A percentile compares a stretch with the other conserved stretches of the same genome.
Conservation (phyloP, 2,329 filamentous ascomycete species). For the Penicillium sp. region DNA sequence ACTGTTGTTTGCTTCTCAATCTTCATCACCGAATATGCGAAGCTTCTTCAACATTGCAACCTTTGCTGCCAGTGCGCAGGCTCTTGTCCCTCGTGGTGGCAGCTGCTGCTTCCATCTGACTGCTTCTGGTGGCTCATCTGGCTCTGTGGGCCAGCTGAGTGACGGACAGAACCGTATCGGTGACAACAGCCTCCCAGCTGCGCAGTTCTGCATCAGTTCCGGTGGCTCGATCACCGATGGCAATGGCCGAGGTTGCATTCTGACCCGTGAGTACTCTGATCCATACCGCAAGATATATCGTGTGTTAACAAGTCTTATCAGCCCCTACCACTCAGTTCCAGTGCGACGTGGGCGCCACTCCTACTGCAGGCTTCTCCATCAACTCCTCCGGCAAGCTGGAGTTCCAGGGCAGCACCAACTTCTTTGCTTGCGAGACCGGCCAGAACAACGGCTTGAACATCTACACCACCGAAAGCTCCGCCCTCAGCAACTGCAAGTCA, state of each 20-base stretch:
- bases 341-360: conserved; percentile 58
- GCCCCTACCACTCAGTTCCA: conserved; percentile 61
- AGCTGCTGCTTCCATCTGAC: conserved; percentile 57
- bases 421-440: conserved; percentile 62
- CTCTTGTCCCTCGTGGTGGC: conserved; percentile 38
- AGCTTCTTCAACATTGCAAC: conserved; percentile 39
- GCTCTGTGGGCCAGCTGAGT: conserved; percentile 59
- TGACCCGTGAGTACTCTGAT: conserved; percentile 54
- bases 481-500: conserved; percentile 35
- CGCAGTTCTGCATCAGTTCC: conserved; percentile 57
- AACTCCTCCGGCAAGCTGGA: conserved; percentile 54
- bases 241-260: conserved; percentile 61
- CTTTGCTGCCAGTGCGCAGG: conserved; percentile 45
- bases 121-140: conserved; percentile 51
- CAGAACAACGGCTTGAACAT: conserved; percentile 43
- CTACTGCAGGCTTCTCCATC: conserved; percentile 60
- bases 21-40: conserved; percentile 34
- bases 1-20: neutral
- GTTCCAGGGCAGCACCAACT: conserved; percentile 54
- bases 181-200: conserved; percentile 46
- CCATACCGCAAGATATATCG: too few relatives aligned
- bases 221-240: conserved; percentile 58
- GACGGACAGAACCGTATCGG: conserved; percentile 65
- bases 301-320: conserved; percentile 26
- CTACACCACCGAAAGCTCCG: conserved; percentile 35